Evolutionary conservation across 169 alveolate genomes (phyloP), one percentile per base, ranked within the genome.

Genomic region (Theileria annulata): DNA sequence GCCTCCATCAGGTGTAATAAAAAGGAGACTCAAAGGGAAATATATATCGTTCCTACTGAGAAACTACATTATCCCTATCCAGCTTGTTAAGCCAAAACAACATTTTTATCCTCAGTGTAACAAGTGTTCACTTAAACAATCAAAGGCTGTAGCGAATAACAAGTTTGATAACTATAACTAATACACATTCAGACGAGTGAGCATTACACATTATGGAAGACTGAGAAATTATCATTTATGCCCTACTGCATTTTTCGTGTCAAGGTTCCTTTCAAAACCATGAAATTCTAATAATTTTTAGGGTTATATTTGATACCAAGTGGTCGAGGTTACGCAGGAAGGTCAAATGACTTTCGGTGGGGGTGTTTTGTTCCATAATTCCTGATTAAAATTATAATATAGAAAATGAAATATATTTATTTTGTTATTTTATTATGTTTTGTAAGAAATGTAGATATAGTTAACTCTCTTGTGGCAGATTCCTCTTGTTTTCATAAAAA

Each of bases 81-180:
- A 87, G 15, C 54, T 60, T 68, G 84, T 84, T 27, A 30, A 71
- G 75, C 92, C 94, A 0, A 72, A 80, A 75, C 92, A 87, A 35
- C 86, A 82, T 80, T 82, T 90, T 48, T 88, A 90, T 70, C 94
- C 94, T 0, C 94, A 90, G 66, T 90, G 94, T 68, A 62, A 69
- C 21, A 59, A 37, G 49, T 90, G 94, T 69, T 77, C 91, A 33
- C 63, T 31, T 25, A 71, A 54, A 27, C 94, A 90, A 62, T 86
- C 92, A 3, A 58, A 12, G 23, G 91, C 87, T 0, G 87, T 90
- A 0, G 74, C 63, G 0, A 64, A 59, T 0, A 75, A 15, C 49
- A 30, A 23, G 60, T 23, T 48, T 71, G 51, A 17, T 21, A 21
- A 9, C 60, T 3, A 62, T 72, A 54, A n/a, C 25, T 13, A 31